phyloP scores from a whole-genome alignment of 306 rosid genomes.

The Gleditsia sinensis region DNA sequence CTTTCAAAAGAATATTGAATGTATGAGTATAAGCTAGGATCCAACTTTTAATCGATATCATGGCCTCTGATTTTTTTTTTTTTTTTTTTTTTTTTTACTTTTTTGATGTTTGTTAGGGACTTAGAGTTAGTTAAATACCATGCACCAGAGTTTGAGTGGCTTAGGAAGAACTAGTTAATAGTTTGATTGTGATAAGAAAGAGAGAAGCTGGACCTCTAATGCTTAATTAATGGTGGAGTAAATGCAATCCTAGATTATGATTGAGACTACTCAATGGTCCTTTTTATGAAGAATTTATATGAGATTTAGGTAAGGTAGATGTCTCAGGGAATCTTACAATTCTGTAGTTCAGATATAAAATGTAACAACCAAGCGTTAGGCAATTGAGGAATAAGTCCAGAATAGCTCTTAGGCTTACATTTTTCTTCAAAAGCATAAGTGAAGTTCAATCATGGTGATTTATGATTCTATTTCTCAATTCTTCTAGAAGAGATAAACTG shows the following conservation, averaged over 20 bases:
- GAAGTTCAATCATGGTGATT: neutral
- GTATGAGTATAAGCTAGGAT: constrained; percentile 7
- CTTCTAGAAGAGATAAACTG: neutral
- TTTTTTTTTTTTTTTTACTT: neutral
- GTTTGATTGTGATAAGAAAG: neutral
- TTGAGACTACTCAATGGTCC: neutral
- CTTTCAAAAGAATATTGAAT: neutral
- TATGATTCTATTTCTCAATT: neutral
- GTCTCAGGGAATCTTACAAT: neutral
- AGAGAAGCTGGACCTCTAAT: neutral
- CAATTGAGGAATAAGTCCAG: neutral
- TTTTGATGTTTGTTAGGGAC: neutral
- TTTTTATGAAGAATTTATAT: neutral
- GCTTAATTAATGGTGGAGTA: neutral
- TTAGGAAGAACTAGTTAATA: neutral
- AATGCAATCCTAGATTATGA: neutral
- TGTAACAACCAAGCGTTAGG: neutral
- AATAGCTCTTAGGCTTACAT: neutral
- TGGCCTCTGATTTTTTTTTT: neutral
- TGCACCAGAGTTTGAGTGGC: neutral
- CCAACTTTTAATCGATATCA: neutral
- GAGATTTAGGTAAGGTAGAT: neutral
- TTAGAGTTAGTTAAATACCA: neutral
- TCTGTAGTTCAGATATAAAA: neutral
- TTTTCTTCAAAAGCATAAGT: neutral